A percentile compares a stretch with the other conserved stretches of the same genome.
Evolutionary conservation across 495 filamentous ascomycete genomes (phyloP).

Genomic region (Corynascus novoguineensis): DNA sequence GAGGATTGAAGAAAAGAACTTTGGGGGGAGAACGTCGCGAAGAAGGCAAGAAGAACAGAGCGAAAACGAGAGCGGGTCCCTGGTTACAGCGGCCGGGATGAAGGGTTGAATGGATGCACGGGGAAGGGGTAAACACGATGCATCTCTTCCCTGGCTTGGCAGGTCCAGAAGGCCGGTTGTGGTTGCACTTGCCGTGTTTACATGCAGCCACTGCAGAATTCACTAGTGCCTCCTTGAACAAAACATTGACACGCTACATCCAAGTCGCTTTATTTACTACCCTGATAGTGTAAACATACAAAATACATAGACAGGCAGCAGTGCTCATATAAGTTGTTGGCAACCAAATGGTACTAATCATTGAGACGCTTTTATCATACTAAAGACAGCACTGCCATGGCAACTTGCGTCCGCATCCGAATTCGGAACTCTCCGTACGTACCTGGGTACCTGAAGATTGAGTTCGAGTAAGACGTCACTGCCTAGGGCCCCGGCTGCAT

Average conservation of each 20-base stretch:
- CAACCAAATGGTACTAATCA: too few relatives aligned
- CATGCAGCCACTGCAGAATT: neutral
- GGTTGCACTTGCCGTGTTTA: slow-evolving; percentile 2
- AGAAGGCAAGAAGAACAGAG: slow-evolving; percentile 10
- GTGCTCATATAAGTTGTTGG: too few relatives aligned
- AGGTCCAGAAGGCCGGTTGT: neutral
- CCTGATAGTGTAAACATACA: too few relatives aligned
- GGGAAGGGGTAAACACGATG: slow-evolving; percentile 17
- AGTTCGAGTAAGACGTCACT: too few relatives aligned
- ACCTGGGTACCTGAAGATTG: too few relatives aligned
- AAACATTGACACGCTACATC: neutral
- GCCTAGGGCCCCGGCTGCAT: too few relatives aligned
- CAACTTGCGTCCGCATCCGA: too few relatives aligned
- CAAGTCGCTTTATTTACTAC: neutral
- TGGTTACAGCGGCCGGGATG: slow-evolving; percentile 5
- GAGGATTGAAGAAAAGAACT: slow-evolving; percentile 2
- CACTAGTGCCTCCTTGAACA: slow-evolving; percentile 14
- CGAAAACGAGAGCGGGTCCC: slow-evolving; percentile 10
- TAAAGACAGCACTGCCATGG: too few relatives aligned
- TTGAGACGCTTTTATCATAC: too few relatives aligned
- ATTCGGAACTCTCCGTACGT: too few relatives aligned
- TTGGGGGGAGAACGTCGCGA: slow-evolving; percentile 5
- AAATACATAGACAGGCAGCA: neutral
- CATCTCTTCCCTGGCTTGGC: slow-evolving; percentile 7
- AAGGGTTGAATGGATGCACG: slow-evolving; percentile 18